phyloP scores from a whole-genome alignment of 768 basidiomycete genomes.

The Tulasnella sp. region DNA sequence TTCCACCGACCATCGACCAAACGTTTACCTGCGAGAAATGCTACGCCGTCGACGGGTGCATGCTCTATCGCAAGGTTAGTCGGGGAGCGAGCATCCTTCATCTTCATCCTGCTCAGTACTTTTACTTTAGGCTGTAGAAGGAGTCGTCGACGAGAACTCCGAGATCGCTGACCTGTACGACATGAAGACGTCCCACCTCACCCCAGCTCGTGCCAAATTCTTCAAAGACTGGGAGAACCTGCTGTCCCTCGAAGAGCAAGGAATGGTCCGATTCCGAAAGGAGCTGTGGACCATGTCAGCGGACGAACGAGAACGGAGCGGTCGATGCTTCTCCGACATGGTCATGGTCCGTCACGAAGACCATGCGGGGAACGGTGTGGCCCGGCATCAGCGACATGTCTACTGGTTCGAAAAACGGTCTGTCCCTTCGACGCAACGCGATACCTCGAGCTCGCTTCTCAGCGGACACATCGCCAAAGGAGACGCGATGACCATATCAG shows the following conservation, averaged over 20 bases:
- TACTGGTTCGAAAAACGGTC: slow-evolving; percentile 53
- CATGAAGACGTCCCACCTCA: slow-evolving; percentile 75
- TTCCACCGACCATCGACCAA: slow-evolving; percentile 84
- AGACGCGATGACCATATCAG: slow-evolving; percentile 80
- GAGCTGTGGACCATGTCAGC: slow-evolving; percentile 93
- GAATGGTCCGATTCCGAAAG: slow-evolving; percentile 71
- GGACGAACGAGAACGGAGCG: slow-evolving; percentile 64
- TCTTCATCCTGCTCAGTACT: slow-evolving; percentile 12
- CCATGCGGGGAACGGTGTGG: slow-evolving; percentile 29
- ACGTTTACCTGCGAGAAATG: slow-evolving; percentile 70
- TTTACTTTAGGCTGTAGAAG: slow-evolving; percentile 54
- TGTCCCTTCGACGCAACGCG: not conserved
- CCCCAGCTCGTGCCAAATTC: slow-evolving; percentile 56
- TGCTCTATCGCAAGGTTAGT: slow-evolving; percentile 82
- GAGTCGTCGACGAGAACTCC: slow-evolving; percentile 44
- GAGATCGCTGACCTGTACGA: slow-evolving; percentile 56
- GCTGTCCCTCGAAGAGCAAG: slow-evolving; percentile 79
- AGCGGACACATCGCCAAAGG: slow-evolving; percentile 71
- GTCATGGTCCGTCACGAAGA: slow-evolving; percentile 42
- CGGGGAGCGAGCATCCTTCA: not conserved
- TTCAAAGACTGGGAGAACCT: slow-evolving; percentile 89
- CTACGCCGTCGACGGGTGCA: slow-evolving; percentile 77
- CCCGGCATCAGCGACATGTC: slow-evolving; percentile 68
- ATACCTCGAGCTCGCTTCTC: slow-evolving; percentile 40
- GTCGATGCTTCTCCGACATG: slow-evolving; percentile 83